These are phyloP conservation scores for Xylaria flabelliformis DNA, from an alignment of 495 filamentous ascomycete species.

Conservation along the genomic window DNA sequence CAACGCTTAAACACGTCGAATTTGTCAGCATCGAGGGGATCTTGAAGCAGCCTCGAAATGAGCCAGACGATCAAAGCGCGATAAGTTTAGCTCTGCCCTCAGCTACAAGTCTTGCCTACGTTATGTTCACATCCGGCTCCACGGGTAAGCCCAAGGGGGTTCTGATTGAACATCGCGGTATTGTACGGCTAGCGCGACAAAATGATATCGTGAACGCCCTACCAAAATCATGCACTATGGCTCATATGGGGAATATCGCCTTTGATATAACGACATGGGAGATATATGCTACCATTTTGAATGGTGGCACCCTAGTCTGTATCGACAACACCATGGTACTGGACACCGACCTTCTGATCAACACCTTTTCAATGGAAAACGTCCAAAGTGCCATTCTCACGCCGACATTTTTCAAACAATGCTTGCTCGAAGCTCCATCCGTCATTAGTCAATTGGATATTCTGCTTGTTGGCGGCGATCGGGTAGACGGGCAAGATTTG, in stretches of 20 bases:
- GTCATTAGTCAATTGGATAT: not conserved
- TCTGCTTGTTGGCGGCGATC: slow-evolving; percentile 8
- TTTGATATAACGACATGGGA: slow-evolving; percentile 35
- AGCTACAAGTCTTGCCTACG: slow-evolving; percentile 1
- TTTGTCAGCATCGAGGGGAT: not conserved
- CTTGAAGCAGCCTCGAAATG: not conserved
- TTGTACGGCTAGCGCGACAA: slow-evolving; percentile 22
- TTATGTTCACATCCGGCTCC: slow-evolving; percentile 48
- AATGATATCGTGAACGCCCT: not conserved
- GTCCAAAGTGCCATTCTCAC: not conserved
- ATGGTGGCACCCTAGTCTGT: slow-evolving; percentile 27
- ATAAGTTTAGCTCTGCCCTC: not conserved
- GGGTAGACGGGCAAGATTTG: slow-evolving; percentile 13
- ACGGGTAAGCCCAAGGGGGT: slow-evolving; percentile 52
- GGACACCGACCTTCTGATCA: slow-evolving; percentile 10
- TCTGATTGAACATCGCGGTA: slow-evolving; percentile 42
- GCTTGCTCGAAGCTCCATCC: not conserved
- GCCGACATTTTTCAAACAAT: not conserved
- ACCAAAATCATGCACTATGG: not conserved
- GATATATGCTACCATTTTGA: slow-evolving; percentile 36
- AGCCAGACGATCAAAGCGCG: not conserved
- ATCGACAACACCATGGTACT: slow-evolving; percentile 22
- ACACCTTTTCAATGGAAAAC: not conserved
- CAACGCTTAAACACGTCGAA: not conserved
- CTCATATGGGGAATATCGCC: slow-evolving; percentile 40